Percentiles rank a stretch among this genome's conserved stretches.
These are phyloP conservation scores for Rostrohypoxylon terebratum DNA, from an alignment of 495 filamentous ascomycete species.

Conservation along the genomic window DNA sequence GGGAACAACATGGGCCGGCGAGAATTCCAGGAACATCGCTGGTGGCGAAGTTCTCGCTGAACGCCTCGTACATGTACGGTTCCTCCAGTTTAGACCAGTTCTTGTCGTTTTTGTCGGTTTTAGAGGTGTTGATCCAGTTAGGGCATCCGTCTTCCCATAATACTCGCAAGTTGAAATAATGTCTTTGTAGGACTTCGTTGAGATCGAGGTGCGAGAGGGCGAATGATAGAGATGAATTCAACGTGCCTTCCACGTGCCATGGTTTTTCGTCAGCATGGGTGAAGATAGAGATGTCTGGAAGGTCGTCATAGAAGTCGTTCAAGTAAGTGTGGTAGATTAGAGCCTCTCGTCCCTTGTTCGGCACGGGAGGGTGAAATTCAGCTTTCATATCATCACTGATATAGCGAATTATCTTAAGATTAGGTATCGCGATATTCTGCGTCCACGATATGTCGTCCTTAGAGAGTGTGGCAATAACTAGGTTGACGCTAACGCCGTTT, in stretches of 20 bases:
- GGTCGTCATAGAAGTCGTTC: slow-evolving; percentile 75
- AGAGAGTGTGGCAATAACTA: slow-evolving; percentile 70
- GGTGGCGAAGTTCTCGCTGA: slow-evolving; percentile 46
- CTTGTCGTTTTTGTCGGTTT: slow-evolving; percentile 61
- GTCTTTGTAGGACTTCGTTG: slow-evolving; percentile 54
- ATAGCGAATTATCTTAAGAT: slow-evolving; percentile 71
- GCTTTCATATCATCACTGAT: slow-evolving; percentile 71
- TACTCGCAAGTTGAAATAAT: slow-evolving; percentile 66
- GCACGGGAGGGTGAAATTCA: slow-evolving; percentile 69
- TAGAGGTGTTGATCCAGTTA: slow-evolving; percentile 67
- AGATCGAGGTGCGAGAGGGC: slow-evolving; percentile 59
- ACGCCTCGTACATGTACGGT: slow-evolving; percentile 58
- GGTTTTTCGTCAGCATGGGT: slow-evolving; percentile 74
- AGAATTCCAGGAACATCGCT: slow-evolving; percentile 62
- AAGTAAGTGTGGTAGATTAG: slow-evolving; percentile 80
- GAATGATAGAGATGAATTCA: slow-evolving; percentile 56
- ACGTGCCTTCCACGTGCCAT: slow-evolving; percentile 71
- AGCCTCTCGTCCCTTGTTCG: slow-evolving; percentile 81
- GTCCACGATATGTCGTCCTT: slow-evolving; percentile 73
- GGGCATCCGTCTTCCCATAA: slow-evolving; percentile 66
- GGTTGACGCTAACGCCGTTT: slow-evolving; percentile 45
- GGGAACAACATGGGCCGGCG: slow-evolving; percentile 73
- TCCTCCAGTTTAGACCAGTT: slow-evolving; percentile 75
- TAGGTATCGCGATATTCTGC: slow-evolving; percentile 61
- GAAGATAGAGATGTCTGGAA: slow-evolving; percentile 76